Percentiles rank a stretch among this genome's conserved stretches.
phyloP scores from a whole-genome alignment of 1,139 yeast genomes.

The Pichia inconspicua region DNA sequence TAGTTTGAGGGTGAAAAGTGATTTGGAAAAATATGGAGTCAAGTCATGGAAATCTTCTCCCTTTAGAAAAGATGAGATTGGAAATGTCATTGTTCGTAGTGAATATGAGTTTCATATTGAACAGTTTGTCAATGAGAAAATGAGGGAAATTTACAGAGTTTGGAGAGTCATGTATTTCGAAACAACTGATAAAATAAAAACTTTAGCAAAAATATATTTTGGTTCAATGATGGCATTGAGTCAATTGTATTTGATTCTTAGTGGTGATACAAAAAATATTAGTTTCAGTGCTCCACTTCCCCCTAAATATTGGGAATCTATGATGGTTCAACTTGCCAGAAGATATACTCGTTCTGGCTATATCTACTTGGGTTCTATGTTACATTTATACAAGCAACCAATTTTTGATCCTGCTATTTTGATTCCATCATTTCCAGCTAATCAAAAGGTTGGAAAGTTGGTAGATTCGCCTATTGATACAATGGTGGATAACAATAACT shows the following conservation, averaged over 20 bases:
- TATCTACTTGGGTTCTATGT: not conserved
- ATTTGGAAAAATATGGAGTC: slow-evolving; percentile 1
- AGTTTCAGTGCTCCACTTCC: not conserved
- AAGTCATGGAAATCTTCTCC: slow-evolving; percentile 2
- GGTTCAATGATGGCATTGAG: not conserved
- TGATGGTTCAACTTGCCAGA: not conserved
- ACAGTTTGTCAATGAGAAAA: slow-evolving; percentile 1
- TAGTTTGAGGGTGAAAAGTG: not conserved
- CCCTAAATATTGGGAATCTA: not conserved
- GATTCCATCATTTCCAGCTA: not conserved
- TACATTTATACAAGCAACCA: not conserved
- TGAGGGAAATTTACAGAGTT: slow-evolving; percentile 9
- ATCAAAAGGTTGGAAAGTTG: not conserved
- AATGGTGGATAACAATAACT: not conserved
- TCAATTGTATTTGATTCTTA: not conserved
- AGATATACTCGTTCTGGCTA: not conserved
- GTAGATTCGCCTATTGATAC: not conserved
- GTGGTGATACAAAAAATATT: not conserved
- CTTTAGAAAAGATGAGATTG: slow-evolving; percentile 1
- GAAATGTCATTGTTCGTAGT: slow-evolving; percentile 2
- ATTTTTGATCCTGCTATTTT: not conserved
- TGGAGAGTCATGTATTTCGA: slow-evolving; percentile 12
- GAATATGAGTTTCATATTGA: slow-evolving; percentile 13
- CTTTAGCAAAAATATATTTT: not conserved
- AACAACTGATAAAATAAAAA: not conserved